A percentile compares a stretch with the other conserved stretches of the same genome.
phyloP scores from a whole-genome alignment of 768 basidiomycete genomes.

The Leccinum fibrillosum region DNA sequence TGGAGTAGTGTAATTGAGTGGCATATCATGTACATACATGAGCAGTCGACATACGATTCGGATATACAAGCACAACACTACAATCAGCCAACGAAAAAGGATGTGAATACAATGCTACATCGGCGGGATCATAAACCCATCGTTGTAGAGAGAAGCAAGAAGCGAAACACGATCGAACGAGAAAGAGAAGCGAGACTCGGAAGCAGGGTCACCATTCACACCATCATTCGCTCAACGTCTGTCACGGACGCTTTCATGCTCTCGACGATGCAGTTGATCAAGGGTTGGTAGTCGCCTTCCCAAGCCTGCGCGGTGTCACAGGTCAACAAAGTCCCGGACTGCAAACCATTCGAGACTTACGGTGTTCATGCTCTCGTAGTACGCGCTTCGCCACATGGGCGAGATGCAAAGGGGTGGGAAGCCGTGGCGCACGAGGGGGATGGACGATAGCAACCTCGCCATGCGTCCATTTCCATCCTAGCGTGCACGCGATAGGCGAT shows the following conservation, averaged over 20 bases:
- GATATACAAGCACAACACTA: not conserved
- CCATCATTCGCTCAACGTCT: conserved; percentile 31
- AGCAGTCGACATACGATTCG: not conserved
- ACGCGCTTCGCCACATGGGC: conserved; percentile 20
- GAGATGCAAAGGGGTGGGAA: conserved; percentile 31
- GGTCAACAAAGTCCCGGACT: not conserved
- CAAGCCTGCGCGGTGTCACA: conserved; percentile 20
- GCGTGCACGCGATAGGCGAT: not conserved
- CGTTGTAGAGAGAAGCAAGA: not conserved
- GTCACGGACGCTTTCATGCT: conserved; percentile 21
- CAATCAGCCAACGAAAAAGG: not conserved
- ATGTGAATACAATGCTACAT: not conserved
- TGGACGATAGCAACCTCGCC: conserved; percentile 33
- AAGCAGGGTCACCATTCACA: conserved; percentile 5
- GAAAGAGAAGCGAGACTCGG: not conserved
- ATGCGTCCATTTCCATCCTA: conserved; percentile 37
- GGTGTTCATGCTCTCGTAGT: conserved; percentile 34
- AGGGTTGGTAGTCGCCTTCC: conserved; percentile 33
- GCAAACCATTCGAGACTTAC: conserved; percentile 12
- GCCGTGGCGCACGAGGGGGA: conserved; percentile 32
- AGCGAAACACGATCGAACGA: not conserved
- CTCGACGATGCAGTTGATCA: conserved; percentile 32
- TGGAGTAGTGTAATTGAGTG: not conserved
- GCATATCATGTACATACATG: not conserved
- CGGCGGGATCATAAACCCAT: not conserved